phyloP scores from a whole-genome alignment of 768 basidiomycete genomes.

The Hericium erinaceus region DNA sequence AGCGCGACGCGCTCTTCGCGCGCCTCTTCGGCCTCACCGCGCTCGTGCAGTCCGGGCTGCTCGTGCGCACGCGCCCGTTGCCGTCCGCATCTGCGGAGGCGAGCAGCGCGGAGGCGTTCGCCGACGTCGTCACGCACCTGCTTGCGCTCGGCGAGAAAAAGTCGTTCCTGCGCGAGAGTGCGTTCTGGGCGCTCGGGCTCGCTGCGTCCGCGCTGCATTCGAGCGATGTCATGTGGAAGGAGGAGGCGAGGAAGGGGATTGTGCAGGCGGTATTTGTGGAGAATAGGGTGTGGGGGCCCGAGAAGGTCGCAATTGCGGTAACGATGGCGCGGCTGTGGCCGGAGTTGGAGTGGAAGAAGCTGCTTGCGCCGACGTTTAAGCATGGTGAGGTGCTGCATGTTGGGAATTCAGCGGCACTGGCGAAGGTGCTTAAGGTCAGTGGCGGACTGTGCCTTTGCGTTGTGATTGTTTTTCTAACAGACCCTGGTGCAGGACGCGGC shows the following conservation, averaged over 20 bases:
- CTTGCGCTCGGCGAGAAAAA: slow-evolving; percentile 71
- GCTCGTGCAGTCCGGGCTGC: slow-evolving; percentile 76
- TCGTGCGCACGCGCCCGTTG: slow-evolving; percentile 53
- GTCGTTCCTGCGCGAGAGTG: slow-evolving; percentile 85
- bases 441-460: background rate
- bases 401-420: slow-evolving; percentile 64
- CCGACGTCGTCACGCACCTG: slow-evolving; percentile 49
- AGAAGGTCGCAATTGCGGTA: slow-evolving; percentile 76
- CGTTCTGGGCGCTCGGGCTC: slow-evolving; percentile 73
- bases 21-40: slow-evolving; percentile 84
- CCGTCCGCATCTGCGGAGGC: slow-evolving; percentile 39
- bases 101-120: slow-evolving; percentile 52
- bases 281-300: slow-evolving; percentile 66
- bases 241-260: slow-evolving; percentile 44
- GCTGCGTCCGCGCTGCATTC: slow-evolving; percentile 51
- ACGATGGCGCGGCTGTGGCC: slow-evolving; percentile 56
- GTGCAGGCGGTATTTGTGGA: slow-evolving; percentile 46
- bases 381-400: slow-evolving; percentile 56
- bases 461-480: background rate
- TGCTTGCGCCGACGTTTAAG: slow-evolving; percentile 71
- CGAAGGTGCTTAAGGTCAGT: slow-evolving; percentile 70
- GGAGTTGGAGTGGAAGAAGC: slow-evolving; percentile 50
- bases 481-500: slow-evolving; percentile 24
- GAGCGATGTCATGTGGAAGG: slow-evolving; percentile 63
- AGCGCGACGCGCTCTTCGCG: slow-evolving; percentile 87